These are phyloP conservation scores for Paraglomus occultum DNA, from an alignment of 192 early-diverging fungal genomes.

Conservation along the genomic window DNA sequence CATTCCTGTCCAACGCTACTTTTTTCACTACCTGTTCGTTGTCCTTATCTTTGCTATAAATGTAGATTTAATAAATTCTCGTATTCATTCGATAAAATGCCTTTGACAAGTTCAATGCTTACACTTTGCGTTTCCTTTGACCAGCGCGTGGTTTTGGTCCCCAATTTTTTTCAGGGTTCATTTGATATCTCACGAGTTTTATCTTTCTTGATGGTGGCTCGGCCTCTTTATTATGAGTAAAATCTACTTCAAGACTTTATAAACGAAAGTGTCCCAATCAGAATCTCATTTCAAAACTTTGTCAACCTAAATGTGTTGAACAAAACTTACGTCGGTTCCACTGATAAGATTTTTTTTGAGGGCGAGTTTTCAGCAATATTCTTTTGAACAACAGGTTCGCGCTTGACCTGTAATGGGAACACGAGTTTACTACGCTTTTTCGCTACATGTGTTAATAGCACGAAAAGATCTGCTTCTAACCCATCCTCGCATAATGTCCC, in stretches of 20 bases:
- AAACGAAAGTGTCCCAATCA: not conserved
- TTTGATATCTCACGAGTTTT: slow-evolving; percentile 89
- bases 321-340: slow-evolving; percentile 36
- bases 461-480: slow-evolving; percentile 23
- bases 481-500: slow-evolving; percentile 89
- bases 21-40: no score
- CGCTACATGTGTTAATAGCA: not conserved
- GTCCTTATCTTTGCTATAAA: no score
- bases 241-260: slow-evolving; percentile 63
- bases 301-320: not conserved
- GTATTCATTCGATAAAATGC: no score
- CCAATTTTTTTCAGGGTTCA: slow-evolving; percentile 96
- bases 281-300: not conserved
- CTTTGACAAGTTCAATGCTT: slow-evolving; percentile 8
- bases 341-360: slow-evolving; percentile 63
- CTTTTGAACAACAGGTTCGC: slow-evolving; percentile 65
- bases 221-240: slow-evolving; percentile 68
- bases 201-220: slow-evolving; percentile 73
- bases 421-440: not conserved
- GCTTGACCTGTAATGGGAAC: slow-evolving; percentile 46
- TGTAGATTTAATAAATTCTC: no score
- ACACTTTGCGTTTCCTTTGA: slow-evolving; percentile 44
- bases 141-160: slow-evolving; percentile 86
- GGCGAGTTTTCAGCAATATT: slow-evolving; percentile 66
- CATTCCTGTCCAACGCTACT: no score